Conservation (phyloP, 2,329 filamentous ascomycete species). For the Aspergillus arachidicola region DNA sequence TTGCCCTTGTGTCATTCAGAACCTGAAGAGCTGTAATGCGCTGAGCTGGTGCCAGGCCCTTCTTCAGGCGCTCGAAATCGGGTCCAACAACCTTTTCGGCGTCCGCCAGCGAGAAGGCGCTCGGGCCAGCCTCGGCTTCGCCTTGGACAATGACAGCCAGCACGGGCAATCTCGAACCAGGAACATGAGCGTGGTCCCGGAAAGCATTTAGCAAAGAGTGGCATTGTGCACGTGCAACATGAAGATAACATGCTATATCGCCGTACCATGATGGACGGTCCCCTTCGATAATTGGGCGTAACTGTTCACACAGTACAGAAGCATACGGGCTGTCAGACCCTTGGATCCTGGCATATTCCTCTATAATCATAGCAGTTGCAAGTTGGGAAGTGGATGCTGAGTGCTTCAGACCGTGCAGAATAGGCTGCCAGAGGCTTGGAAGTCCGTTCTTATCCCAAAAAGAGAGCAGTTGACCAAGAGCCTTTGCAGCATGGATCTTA, state of each 20-base stretch:
- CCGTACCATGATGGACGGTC: constrained; percentile 82
- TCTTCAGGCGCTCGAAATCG: constrained; percentile 87
- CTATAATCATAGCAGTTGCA: constrained; percentile 77
- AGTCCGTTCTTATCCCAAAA: constrained; percentile 64
- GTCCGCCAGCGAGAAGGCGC: constrained; percentile 83
- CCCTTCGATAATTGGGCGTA: constrained; percentile 77
- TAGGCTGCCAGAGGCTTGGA: constrained; percentile 61
- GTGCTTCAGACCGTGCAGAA: constrained; percentile 70
- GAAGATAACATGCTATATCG: constrained; percentile 86
- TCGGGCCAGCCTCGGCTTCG: constrained; percentile 86
- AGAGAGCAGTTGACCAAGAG: constrained; percentile 82
- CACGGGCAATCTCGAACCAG: constrained; percentile 71
- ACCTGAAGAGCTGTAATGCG: constrained; percentile 80
- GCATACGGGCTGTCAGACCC: constrained; percentile 37
- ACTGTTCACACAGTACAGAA: constrained; percentile 52
- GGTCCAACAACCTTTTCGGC: constrained; percentile 84
- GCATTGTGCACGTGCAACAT: constrained; percentile 87
- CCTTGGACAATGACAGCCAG: constrained; percentile 93
- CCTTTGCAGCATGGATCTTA: constrained; percentile 81
- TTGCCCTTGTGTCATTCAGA: constrained; percentile 73
- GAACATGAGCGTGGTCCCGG: constrained; percentile 83
- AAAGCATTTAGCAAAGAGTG: constrained; percentile 89
- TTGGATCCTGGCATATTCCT: constrained; percentile 75
- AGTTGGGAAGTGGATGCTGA: constrained; percentile 84
- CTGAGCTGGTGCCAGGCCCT: constrained; percentile 83